Conservation (phyloP, 495 filamentous ascomycete species). For the Annulohypoxylon maeteangense region DNA sequence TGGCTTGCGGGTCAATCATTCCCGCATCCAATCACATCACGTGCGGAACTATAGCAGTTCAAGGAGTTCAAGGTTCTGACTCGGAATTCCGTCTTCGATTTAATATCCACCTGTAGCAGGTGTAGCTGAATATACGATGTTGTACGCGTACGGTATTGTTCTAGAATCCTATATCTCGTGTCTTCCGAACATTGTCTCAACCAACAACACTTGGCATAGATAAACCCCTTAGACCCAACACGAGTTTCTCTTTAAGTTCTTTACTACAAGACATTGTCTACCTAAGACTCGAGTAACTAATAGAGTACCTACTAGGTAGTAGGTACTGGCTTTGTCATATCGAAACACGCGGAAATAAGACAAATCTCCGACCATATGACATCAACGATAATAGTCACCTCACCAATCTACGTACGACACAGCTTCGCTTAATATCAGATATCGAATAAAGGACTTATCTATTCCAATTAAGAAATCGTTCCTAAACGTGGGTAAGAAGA, state of each 20-base stretch:
- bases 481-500: neutral
- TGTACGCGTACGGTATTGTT: constrained; percentile 9
- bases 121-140: neutral
- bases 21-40: neutral
- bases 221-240: neutral
- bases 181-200: neutral
- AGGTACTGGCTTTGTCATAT: neutral
- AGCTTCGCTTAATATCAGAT: neutral
- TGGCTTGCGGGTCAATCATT: neutral
- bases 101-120: neutral
- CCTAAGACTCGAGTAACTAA: neutral
- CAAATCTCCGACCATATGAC: neutral
- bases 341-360: neutral
- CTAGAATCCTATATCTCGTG: constrained; percentile 15
- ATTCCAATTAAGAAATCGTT: too few relatives aligned
- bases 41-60: neutral
- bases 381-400: neutral
- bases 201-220: neutral
- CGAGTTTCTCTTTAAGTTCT: neutral
- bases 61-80: neutral
- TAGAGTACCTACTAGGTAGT: too few relatives aligned
- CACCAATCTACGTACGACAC: neutral
- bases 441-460: neutral
- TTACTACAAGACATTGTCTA: neutral
- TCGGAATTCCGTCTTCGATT: neutral